These are phyloP conservation scores for Ganoderma resinaceum DNA, from an alignment of 1,284 basidiomycete species.

Conservation along the genomic window DNA sequence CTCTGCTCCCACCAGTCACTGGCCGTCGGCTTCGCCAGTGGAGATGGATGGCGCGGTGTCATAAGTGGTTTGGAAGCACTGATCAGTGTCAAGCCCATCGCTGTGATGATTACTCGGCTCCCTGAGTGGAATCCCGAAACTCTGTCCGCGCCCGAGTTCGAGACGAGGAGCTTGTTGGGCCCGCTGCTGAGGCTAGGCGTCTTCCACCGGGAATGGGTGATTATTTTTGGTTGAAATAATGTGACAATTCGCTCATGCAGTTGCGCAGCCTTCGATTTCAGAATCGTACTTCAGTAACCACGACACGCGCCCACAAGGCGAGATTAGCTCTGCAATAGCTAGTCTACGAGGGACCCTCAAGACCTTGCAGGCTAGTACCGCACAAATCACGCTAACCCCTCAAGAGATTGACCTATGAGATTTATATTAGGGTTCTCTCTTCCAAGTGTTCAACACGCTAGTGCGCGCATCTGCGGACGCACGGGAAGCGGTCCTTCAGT, in stretches of 20 bases:
- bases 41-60: constrained; percentile 88
- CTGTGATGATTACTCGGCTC: constrained; percentile 78
- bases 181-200: constrained; percentile 84
- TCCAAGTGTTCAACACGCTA: constrained; percentile 89
- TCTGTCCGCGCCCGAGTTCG: constrained; percentile 66
- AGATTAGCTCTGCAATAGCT: constrained; percentile 85
- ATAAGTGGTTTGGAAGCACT: constrained; percentile 84
- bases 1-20: constrained; percentile 71
- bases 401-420: not conserved
- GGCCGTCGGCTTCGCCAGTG: constrained; percentile 71
- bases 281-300: constrained; percentile 86
- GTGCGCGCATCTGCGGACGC: constrained; percentile 84
- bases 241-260: not conserved
- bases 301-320: constrained; percentile 73
- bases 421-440: constrained; percentile 70
- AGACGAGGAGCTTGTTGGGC: constrained; percentile 76
- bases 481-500: constrained; percentile 86
- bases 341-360: constrained; percentile 85
- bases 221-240: constrained; percentile 37
- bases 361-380: constrained; percentile 71
- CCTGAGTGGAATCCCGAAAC: constrained; percentile 71
- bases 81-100: constrained; percentile 85
- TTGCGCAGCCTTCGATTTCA: constrained; percentile 75
- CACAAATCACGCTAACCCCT: not conserved
- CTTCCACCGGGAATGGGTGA: constrained; percentile 88